These are phyloP conservation scores for Aphanoascus verrucosus DNA, from an alignment of 2,329 filamentous ascomycete genomes.

Conservation along the genomic window DNA sequence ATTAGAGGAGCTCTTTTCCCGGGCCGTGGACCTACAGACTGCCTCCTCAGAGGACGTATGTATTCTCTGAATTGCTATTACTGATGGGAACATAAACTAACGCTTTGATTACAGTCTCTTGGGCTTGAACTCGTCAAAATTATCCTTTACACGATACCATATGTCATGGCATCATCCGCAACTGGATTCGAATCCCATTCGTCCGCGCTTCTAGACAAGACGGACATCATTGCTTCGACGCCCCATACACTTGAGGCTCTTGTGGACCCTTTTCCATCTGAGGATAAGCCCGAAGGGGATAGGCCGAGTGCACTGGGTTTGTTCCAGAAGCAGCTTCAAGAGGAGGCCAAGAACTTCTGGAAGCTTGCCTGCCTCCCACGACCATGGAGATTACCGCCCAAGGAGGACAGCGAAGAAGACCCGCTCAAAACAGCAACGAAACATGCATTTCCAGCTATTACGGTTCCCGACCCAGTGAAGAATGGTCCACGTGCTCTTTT, in stretches of 20 bases:
- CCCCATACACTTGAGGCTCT: constrained; percentile 73
- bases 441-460: constrained; percentile 66
- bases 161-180: constrained; percentile 66
- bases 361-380: constrained; percentile 54
- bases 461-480: constrained; percentile 63
- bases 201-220: constrained; percentile 75
- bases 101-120: constrained; percentile 38
- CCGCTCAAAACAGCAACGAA: constrained; percentile 52
- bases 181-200: constrained; percentile 62
- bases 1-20: constrained; percentile 78
- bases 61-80: constrained; percentile 16
- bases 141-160: constrained; percentile 88
- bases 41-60: constrained; percentile 84
- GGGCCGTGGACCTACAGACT: constrained; percentile 87
- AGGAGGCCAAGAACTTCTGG: constrained; percentile 65
- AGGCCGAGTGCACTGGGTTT: constrained; percentile 66
- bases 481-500: constrained; percentile 68
- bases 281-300: constrained; percentile 43
- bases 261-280: constrained; percentile 67
- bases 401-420: constrained; percentile 42
- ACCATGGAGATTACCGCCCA: constrained; percentile 38
- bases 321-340: constrained; percentile 74
- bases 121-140: constrained; percentile 87
- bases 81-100: constrained; percentile 1
- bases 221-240: constrained; percentile 84